A percentile compares a stretch with the other conserved stretches of the same genome.
Evolutionary conservation across 495 filamentous ascomycete genomes (phyloP).

Genomic region (Penicillium cosmopolitanum): DNA sequence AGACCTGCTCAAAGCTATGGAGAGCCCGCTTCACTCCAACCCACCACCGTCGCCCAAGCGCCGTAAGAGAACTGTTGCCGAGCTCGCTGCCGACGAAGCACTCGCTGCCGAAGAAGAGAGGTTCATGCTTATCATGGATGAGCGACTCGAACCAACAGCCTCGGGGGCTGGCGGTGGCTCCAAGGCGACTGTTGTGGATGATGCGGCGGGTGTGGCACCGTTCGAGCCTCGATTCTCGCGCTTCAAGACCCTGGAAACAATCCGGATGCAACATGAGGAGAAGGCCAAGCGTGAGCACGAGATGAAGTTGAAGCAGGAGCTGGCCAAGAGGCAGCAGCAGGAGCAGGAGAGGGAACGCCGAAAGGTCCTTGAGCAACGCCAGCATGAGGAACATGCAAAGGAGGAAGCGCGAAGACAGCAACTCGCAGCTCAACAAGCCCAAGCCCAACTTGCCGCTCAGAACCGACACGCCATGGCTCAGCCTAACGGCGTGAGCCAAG

Average conservation of each 20-base stretch:
- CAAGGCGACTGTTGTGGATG: slow-evolving; percentile 72
- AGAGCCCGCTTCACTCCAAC: slow-evolving; percentile 74
- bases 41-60: slow-evolving; percentile 81
- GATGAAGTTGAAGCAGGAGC: slow-evolving; percentile 61
- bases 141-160: slow-evolving; percentile 66
- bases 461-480: slow-evolving; percentile 52
- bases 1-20: slow-evolving; percentile 66
- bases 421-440: slow-evolving; percentile 52
- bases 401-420: slow-evolving; percentile 50
- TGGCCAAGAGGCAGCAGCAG: slow-evolving; percentile 52
- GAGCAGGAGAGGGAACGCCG: slow-evolving; percentile 50
- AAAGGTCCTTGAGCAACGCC: slow-evolving; percentile 46
- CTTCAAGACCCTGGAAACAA: slow-evolving; percentile 87
- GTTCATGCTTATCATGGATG: slow-evolving; percentile 93
- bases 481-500: slow-evolving; percentile 65
- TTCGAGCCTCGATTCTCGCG: slow-evolving; percentile 88
- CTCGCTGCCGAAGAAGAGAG: slow-evolving; percentile 84
- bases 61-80: slow-evolving; percentile 90
- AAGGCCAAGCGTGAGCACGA: slow-evolving; percentile 64
- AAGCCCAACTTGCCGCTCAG: slow-evolving; percentile 51
- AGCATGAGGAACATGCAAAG: slow-evolving; percentile 53
- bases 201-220: slow-evolving; percentile 64
- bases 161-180: slow-evolving; percentile 58
- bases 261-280: slow-evolving; percentile 77
- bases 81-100: slow-evolving; percentile 92